Conservation (phyloP, 192 early-diverging fungal genomes). For the Ramicandelaber brevisporus region DNA sequence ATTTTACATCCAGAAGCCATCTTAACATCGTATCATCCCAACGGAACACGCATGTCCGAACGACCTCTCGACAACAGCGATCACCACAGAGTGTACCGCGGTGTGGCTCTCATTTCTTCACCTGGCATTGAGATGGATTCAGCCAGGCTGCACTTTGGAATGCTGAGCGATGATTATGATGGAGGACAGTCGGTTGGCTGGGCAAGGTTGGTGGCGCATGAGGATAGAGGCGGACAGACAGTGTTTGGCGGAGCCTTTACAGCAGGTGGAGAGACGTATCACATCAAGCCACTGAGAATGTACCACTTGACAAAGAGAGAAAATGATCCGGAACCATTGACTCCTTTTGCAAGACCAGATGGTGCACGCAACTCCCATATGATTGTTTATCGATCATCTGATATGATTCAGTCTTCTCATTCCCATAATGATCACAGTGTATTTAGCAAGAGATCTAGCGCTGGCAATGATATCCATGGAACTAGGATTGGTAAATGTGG, state of each 20-base stretch:
- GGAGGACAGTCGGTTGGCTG: conserved; percentile 17
- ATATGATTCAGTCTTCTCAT: conserved; percentile 10
- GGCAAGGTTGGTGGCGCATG: conserved; percentile 16
- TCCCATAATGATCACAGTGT: not conserved
- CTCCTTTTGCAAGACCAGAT: conserved; percentile 5
- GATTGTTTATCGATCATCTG: conserved; percentile 35
- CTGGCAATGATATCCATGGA: not conserved
- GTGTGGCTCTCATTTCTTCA: conserved; percentile 11
- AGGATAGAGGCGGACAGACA: conserved; percentile 3
- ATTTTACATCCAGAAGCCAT: conserved; percentile 35
- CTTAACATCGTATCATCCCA: conserved; percentile 4
- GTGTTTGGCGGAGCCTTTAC: conserved; percentile 31
- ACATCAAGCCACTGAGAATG: conserved; percentile 22
- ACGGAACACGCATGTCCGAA: conserved; percentile 3
- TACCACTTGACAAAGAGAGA: conserved; percentile 23
- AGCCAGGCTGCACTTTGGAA: conserved; percentile 4
- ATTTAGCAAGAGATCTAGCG: conserved; percentile 1
- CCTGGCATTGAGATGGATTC: conserved; percentile 5
- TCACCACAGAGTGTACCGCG: conserved; percentile 23
- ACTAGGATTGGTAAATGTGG: conserved; percentile 6
- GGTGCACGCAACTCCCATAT: conserved; percentile 11
- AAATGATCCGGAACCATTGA: conserved; percentile 18
- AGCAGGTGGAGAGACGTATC: conserved; percentile 21
- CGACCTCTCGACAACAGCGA: conserved; percentile 10
- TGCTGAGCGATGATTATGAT: conserved; percentile 12